Percentiles rank a stretch among this genome's conserved stretches.
These are phyloP conservation scores for Oryza glumipatula DNA, from an alignment of 176 grass and related monocot species.

Conservation along the genomic window DNA sequence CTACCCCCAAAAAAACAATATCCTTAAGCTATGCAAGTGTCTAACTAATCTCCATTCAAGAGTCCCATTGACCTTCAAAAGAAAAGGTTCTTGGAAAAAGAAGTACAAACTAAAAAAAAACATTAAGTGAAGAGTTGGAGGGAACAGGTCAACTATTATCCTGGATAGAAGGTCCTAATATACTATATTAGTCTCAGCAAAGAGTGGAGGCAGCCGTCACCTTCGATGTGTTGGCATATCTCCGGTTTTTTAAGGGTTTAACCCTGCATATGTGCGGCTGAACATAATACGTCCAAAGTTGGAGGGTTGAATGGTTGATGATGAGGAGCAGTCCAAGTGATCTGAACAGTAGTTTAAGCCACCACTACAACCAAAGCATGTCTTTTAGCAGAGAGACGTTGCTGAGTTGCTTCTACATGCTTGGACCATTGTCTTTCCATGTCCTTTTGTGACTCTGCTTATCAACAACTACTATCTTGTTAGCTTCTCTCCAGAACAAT, in stretches of 20 bases:
- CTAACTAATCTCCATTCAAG: slow-evolving; percentile 3
- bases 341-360: slow-evolving; percentile 8
- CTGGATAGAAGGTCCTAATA: slow-evolving; percentile 13
- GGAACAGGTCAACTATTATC: slow-evolving; percentile 55
- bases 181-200: neutral
- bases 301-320: neutral
- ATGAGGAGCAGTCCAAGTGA: neutral
- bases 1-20: neutral
- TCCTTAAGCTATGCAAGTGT: neutral
- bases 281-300: slow-evolving; percentile 9
- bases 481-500: slow-evolving; percentile 7
- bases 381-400: neutral
- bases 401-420: neutral
- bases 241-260: neutral
- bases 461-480: slow-evolving; percentile 7
- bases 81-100: neutral
- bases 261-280: neutral
- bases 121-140: neutral
- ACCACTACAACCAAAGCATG: slow-evolving; percentile 18
- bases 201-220: slow-evolving; percentile 40
- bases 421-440: slow-evolving; percentile 13
- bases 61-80: slow-evolving; percentile 30
- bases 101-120: neutral
- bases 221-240: slow-evolving; percentile 44
- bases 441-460: slow-evolving; percentile 7